Percentiles rank a stretch among this genome's conserved stretches.
These are phyloP conservation scores for Chlorella sorokiniana DNA, from an alignment of 139 green algal species.

Conservation along the genomic window DNA sequence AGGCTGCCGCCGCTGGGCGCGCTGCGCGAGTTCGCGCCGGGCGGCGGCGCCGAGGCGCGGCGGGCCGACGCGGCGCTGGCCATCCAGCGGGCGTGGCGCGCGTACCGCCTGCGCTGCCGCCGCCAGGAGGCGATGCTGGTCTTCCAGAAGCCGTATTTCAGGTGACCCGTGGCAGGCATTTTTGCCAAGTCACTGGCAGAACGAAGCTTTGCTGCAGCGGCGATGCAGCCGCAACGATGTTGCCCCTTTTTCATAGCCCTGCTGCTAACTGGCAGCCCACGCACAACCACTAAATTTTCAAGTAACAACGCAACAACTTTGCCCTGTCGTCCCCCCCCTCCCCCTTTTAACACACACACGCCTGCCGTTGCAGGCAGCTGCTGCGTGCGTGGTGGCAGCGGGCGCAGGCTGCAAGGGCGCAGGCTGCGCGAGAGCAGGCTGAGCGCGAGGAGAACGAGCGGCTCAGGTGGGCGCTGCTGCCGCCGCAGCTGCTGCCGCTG, in stretches of 20 bases:
- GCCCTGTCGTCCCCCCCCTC: not conserved
- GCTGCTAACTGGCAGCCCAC: too few species aligned
- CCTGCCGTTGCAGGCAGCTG: not conserved
- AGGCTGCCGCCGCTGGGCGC: not conserved
- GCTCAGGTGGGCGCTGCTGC: not conserved
- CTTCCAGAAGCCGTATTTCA: not conserved
- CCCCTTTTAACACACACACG: not conserved
- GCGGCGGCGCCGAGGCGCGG: not conserved
- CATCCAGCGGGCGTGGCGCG: not conserved
- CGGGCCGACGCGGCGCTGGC: not conserved
- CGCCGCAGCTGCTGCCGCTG: not conserved
- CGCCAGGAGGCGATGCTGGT: not conserved
- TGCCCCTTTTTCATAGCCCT: too few species aligned
- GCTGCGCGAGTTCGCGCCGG: slow-evolving; percentile 7
- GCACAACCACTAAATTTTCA: too few species aligned
- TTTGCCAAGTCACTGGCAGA: too few species aligned
- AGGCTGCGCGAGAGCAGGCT: not conserved
- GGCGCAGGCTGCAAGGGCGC: not conserved
- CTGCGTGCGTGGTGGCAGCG: not conserved
- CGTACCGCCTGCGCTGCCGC: not conserved
- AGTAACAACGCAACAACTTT: not conserved
- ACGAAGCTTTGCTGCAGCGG: not conserved
- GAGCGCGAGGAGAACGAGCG: not conserved
- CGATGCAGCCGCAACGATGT: too few species aligned
- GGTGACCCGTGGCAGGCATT: not conserved